phyloP scores from a whole-genome alignment of 2,329 filamentous ascomycete genomes.

The Calonectria multiphialidica region DNA sequence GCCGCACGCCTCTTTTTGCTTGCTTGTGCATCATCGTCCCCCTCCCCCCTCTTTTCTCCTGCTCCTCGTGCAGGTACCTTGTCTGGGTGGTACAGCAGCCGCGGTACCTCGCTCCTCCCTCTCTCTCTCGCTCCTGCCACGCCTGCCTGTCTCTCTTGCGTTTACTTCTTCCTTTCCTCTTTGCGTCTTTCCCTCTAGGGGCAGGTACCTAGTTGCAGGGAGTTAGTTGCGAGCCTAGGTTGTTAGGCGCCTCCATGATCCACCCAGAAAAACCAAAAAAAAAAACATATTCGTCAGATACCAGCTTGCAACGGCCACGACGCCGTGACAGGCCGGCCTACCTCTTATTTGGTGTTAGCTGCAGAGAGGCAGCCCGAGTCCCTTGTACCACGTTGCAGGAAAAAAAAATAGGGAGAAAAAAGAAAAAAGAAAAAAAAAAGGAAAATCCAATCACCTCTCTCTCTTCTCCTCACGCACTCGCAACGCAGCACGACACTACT shows the following conservation, averaged over 20 bases:
- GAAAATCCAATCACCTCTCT: neutral
- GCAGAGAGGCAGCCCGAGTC: neutral
- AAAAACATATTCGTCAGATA: neutral
- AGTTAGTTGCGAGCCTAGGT: slow-evolving; percentile 4
- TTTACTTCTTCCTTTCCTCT: slow-evolving; percentile 29
- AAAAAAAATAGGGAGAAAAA: neutral
- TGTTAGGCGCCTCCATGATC: neutral
- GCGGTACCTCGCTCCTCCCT: slow-evolving; percentile 15
- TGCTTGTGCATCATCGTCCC: slow-evolving; percentile 24
- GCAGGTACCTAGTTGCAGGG: slow-evolving; percentile 9
- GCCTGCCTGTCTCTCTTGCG: slow-evolving; percentile 25
- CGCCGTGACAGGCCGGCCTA: slow-evolving; percentile 13
- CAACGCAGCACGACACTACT: slow-evolving; percentile 6
- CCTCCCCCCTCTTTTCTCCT: slow-evolving; percentile 19
- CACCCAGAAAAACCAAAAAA: slow-evolving; percentile 3
- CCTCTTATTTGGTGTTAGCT: slow-evolving; percentile 3
- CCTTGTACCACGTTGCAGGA: neutral
- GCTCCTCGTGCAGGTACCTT: neutral
- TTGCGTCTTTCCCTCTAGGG: slow-evolving; percentile 1
- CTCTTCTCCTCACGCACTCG: slow-evolving; percentile 18
- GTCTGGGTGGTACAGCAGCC: neutral
- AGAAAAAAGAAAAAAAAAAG: neutral
- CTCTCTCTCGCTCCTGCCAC: slow-evolving; percentile 19
- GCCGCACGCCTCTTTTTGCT: slow-evolving; percentile 35
- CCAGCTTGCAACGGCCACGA: slow-evolving; percentile 9